phyloP scores from a whole-genome alignment of 768 basidiomycete species.

The Suillus spraguei region DNA sequence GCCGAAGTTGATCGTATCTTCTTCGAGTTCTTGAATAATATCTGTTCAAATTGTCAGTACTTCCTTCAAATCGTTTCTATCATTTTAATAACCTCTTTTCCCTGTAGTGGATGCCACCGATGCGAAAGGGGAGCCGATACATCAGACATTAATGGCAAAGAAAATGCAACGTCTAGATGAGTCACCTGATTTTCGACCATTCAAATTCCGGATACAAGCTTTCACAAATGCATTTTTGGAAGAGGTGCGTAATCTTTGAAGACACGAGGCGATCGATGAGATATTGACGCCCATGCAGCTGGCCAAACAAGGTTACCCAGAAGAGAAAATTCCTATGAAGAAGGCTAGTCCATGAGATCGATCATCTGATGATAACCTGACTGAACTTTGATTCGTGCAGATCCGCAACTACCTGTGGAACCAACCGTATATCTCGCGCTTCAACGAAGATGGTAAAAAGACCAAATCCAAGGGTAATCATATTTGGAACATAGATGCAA shows the following conservation, averaged over 20 bases:
- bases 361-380: constrained; percentile 5
- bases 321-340: constrained; percentile 96
- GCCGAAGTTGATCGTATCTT: constrained; percentile 88
- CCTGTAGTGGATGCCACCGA: constrained; percentile 89
- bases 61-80: constrained; percentile 16
- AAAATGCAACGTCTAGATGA: constrained; percentile 98
- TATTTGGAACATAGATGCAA: constrained; percentile 99
- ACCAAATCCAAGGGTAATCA: constrained; percentile 99
- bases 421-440: constrained; percentile 90
- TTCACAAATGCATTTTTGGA: constrained; percentile 97
- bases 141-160: constrained; percentile 98
- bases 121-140: constrained; percentile 93
- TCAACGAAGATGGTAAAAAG: constrained; percentile 99
- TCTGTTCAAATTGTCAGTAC: constrained; percentile 88
- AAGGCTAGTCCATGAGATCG: constrained; percentile 57
- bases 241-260: constrained; percentile 53
- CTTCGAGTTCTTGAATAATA: constrained; percentile 82
- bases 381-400: constrained; percentile 42
- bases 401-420: constrained; percentile 96
- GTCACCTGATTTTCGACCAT: constrained; percentile 94
- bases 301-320: constrained; percentile 81
- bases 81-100: constrained; percentile 22
- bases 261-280: constrained; percentile 9
- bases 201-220: constrained; percentile 98
- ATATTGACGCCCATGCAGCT: constrained; percentile 50